Base-by-base conservation (phyloP, 805 yeast genomes). In the Wickerhamiella brachini region DNA sequence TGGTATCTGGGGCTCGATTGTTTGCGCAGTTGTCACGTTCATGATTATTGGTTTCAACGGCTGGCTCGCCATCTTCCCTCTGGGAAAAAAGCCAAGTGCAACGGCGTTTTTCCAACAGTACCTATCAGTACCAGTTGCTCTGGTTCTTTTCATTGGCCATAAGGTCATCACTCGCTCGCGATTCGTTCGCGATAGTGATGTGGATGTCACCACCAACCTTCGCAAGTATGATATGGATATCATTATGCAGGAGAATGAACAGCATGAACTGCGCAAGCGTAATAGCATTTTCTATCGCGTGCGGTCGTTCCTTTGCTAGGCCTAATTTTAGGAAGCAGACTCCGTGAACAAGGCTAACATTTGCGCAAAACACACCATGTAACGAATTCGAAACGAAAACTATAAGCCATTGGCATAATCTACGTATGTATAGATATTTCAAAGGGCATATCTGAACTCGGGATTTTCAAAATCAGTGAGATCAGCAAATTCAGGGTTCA, bases 41-140 rank as follows among this genome's bases (percentile, higher is more conserved):
- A 64, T 82, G 51, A 81, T 85, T 54, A 71, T 86, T 53, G 68
- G 77, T 50, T 85, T 88, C 31, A 90, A 85, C 69, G 83, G 85
- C 71, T 86, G 89, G 86, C 73, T 81, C 55, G 88, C 90, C 17
- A 68, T 83, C 46, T 84, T 73, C 74, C 95, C 95, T 50, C 62
- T 79, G 68, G 79, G 71, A 22, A 62, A 45, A 8, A 22, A 53
- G 2, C 66, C 72, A 38, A 53, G 58, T 45, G 71, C 72, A 10
- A 43, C 50, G n/a, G 57, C 53, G 53, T 80, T 79, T 64, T 78
- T 79, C 71, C 70, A 72, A 63, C 67, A 71, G 53, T 79, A 77
- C 61, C 65, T 80, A 47, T 80, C 81, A 5, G 62, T 65, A 3
- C 69, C 69, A 75, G 55, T 56, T 10, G 57, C 50, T 5, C 22